Base-by-base conservation (phyloP, 768 basidiomycete genomes). In the Auricularia auricula-judae region DNA sequence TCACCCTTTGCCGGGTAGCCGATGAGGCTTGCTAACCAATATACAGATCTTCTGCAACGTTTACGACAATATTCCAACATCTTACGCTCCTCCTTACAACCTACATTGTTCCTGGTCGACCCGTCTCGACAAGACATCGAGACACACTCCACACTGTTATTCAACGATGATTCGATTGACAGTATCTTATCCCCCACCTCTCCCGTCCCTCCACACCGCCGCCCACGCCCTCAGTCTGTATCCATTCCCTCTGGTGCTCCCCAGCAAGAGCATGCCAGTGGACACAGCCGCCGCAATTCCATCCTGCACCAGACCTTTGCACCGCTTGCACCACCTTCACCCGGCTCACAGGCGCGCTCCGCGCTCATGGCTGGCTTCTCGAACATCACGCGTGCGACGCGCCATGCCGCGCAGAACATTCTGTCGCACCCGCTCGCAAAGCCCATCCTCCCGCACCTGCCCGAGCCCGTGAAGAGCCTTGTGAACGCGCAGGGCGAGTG, bases 391-490 rank as follows among this genome's bases (percentile, higher is more conserved):
- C 84, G 91, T 61, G 89, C 91, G 16, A 95, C 96, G 0, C 86
- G 92, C 7, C 90, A 94, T 74, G 91, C 95, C 0, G 94, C 96
- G 0, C 93, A 97, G 71, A 91, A 94, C 69, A 92, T 98, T 16
- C 80, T 98, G 8, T 94, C 93, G 0, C 96, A 98, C 71, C 95
- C 96, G 0, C 83, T 98, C 34, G 95, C 96, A 2, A 93, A 95
- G 72, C 94, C 97, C 11, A 94, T 98, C 61, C 82, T 98, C 0
- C 96, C 96, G 3, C 95, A 98, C 72, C 84, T 99, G 12, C 97
- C 97, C 0, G 93, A 97, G 68, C 94, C 96, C 0, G 93, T 98
- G 53, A 84, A 84, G 68, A 93, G 89, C 65, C 82, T 98, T 59
- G 93, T 97, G 1, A 90, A 86, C 71, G 95, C 86, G 0, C 87